phyloP scores from a whole-genome alignment of 208 protist species.

The Trypanosoma platydactyli region DNA sequence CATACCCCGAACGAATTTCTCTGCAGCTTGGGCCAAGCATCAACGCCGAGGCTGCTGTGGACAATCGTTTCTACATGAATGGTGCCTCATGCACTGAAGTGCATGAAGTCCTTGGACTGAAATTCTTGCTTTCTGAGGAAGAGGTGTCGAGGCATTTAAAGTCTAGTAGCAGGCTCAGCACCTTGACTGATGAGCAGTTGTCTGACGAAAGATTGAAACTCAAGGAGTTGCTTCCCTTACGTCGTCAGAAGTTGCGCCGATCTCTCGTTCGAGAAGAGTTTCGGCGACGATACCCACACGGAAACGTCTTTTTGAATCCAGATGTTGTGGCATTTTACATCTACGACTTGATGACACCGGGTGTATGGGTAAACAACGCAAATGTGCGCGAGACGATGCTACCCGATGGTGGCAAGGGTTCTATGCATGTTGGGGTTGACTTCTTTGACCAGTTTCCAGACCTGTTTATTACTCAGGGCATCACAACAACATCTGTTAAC shows the following conservation, averaged over 20 bases:
- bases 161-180: background rate
- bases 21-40: conserved; percentile 20
- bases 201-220: conserved; percentile 16
- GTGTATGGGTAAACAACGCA: conserved; percentile 24
- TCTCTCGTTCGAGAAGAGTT: conserved; percentile 35
- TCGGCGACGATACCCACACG: conserved; percentile 32
- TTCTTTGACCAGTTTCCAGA: conserved; percentile 38
- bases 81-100: conserved; percentile 8
- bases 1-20: conserved; percentile 32
- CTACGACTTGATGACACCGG: conserved; percentile 33
- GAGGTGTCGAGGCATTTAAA: conserved; percentile 21
- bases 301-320: conserved; percentile 34
- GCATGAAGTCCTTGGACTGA: conserved; percentile 27
- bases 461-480: conserved; percentile 34
- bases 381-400: conserved; percentile 24
- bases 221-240: conserved; percentile 19
- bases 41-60: background rate
- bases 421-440: conserved; percentile 38
- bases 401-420: conserved; percentile 28
- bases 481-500: conserved; percentile 30
- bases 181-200: conserved; percentile 27
- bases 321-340: conserved; percentile 39
- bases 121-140: conserved; percentile 25
- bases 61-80: conserved; percentile 23
- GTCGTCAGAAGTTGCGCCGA: conserved; percentile 23